phyloP scores from a whole-genome alignment of 306 rosid species.

The Trifolium repens region DNA sequence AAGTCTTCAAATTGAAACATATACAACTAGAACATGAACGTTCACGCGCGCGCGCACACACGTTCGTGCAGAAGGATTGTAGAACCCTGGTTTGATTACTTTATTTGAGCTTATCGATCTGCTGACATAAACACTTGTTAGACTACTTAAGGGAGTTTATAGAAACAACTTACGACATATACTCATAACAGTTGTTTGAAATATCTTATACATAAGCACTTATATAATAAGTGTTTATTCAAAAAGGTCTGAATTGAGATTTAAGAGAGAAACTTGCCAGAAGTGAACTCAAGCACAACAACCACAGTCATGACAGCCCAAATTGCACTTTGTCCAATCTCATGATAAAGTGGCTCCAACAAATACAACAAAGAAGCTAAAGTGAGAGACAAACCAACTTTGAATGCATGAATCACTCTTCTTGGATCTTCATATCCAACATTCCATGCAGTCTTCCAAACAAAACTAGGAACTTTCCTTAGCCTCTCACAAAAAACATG shows the following conservation, averaged over 20 bases:
- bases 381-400: conserved; percentile 83
- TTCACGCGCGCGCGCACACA: too few species aligned
- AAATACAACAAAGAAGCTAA: conserved; percentile 78
- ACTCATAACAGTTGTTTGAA: too few species aligned
- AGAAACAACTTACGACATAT: too few species aligned
- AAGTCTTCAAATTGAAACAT: conserved; percentile 21
- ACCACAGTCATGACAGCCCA: conserved; percentile 99
- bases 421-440: conserved; percentile 90
- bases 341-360: conserved; percentile 66
- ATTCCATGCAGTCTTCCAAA: conserved; percentile 62
- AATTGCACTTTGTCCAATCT: conserved; percentile 76
- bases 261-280: conserved; percentile 54
- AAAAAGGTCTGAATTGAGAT: not conserved
- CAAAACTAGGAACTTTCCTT: conserved; percentile 50
- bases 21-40: conserved; percentile 3
- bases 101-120: too few species aligned
- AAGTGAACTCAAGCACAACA: conserved; percentile 94
- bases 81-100: too few species aligned
- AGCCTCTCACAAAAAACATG: conserved; percentile 48
- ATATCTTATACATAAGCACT: too few species aligned
- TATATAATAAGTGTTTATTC: too few species aligned
- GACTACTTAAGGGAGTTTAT: too few species aligned
- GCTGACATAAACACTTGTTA: too few species aligned
- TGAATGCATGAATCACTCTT: conserved; percentile 77
- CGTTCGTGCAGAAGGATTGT: too few species aligned